phyloP scores from a whole-genome alignment of 2,329 filamentous ascomycete genomes.

The Chaetoscypha palmicola region DNA sequence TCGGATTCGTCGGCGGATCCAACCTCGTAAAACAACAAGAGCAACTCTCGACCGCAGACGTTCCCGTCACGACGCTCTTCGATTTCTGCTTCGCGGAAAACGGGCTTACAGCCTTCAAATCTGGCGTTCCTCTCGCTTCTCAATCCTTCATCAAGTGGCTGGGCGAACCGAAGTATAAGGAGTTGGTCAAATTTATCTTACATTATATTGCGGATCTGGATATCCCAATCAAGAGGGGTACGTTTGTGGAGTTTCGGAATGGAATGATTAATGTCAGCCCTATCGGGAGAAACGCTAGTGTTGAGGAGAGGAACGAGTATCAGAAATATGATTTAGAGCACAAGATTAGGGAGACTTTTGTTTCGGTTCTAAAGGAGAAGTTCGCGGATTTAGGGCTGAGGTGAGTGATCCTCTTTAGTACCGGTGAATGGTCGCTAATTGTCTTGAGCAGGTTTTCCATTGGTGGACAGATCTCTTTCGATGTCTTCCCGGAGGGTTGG shows the following conservation, averaged over 20 bases:
- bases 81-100: slow-evolving; percentile 98
- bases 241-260: slow-evolving; percentile 83
- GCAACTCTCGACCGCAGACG: slow-evolving; percentile 67
- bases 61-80: slow-evolving; percentile 76
- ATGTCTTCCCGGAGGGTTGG: slow-evolving; percentile 95
- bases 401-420: slow-evolving; percentile 46
- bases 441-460: slow-evolving; percentile 67
- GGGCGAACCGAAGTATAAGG: slow-evolving; percentile 76
- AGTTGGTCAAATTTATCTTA: slow-evolving; percentile 67
- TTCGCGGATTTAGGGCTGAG: slow-evolving; percentile 82
- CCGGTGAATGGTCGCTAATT: not conserved
- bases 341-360: slow-evolving; percentile 69
- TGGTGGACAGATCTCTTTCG: slow-evolving; percentile 95
- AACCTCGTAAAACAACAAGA: slow-evolving; percentile 94
- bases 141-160: slow-evolving; percentile 89
- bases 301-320: slow-evolving; percentile 74
- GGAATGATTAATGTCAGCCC: slow-evolving; percentile 86
- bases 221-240: slow-evolving; percentile 75
- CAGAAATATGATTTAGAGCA: slow-evolving; percentile 73
- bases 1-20: slow-evolving; percentile 89
- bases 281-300: slow-evolving; percentile 77
- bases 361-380: slow-evolving; percentile 67
- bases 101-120: slow-evolving; percentile 82
- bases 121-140: slow-evolving; percentile 67
- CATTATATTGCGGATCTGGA: slow-evolving; percentile 81